These are phyloP conservation scores for Deuterostichococcus epilithicus DNA, from an alignment of 139 green algal genomes.

Conservation along the genomic window DNA sequence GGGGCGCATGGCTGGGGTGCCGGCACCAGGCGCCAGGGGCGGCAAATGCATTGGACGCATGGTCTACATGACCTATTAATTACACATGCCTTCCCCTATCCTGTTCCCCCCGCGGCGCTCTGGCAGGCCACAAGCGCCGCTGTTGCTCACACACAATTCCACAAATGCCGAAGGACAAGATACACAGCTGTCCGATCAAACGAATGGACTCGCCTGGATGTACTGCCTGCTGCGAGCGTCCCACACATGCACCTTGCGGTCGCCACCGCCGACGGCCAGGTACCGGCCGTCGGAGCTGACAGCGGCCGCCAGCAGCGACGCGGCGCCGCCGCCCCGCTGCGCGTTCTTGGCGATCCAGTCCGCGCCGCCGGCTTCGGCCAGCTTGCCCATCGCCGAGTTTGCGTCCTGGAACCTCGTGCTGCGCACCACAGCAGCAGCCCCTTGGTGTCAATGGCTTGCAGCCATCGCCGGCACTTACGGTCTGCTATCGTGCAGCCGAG, in stretches of 20 bases:
- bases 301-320: conserved; percentile 59
- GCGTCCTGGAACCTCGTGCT: not conserved
- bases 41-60: no score
- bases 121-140: not conserved
- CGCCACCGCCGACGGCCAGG: conserved; percentile 76
- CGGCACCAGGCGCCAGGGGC: no score
- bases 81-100: no score
- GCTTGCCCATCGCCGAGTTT: not conserved
- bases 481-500: no score
- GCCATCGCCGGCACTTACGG: no score
- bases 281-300: conserved; percentile 66
- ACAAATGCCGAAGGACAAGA: no score
- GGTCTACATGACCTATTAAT: no score
- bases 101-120: no score
- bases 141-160: no score
- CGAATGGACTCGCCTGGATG: conserved; percentile 17
- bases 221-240: conserved; percentile 49
- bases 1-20: no score
- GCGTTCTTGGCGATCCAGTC: conserved; percentile 15
- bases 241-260: conserved; percentile 82
- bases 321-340: conserved; percentile 19
- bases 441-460: not conserved
- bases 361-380: not conserved
- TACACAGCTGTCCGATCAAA: not conserved
- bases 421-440: not conserved